These are phyloP conservation scores for Casaregolazyma lundiana DNA, from an alignment of 1,139 yeast species.

Conservation along the genomic window DNA sequence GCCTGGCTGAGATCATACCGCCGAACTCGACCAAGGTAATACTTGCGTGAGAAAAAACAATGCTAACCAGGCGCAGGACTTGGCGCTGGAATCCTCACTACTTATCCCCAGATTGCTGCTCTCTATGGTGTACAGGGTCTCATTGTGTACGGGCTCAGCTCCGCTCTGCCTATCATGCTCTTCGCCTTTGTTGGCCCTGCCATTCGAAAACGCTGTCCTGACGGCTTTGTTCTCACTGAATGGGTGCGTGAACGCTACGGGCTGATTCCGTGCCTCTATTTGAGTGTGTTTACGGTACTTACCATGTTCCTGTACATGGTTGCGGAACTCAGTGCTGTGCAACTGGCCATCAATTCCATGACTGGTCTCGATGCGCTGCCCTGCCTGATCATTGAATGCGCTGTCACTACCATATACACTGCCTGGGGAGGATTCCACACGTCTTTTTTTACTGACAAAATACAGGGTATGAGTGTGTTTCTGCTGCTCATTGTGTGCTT, in stretches of 20 bases:
- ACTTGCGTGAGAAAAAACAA: slow-evolving; percentile 73
- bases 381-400: slow-evolving; percentile 80
- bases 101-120: slow-evolving; percentile 84
- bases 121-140: slow-evolving; percentile 84
- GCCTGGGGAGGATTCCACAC: slow-evolving; percentile 86
- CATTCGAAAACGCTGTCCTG: slow-evolving; percentile 74
- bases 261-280: slow-evolving; percentile 59
- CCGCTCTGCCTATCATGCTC: slow-evolving; percentile 76
- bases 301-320: slow-evolving; percentile 87
- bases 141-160: slow-evolving; percentile 73
- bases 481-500: slow-evolving; percentile 64
- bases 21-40: slow-evolving; percentile 81
- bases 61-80: slow-evolving; percentile 45
- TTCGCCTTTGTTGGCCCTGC: slow-evolving; percentile 82
- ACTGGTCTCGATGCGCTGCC: slow-evolving; percentile 80
- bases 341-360: slow-evolving; percentile 67
- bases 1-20: slow-evolving; percentile 70
- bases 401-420: slow-evolving; percentile 82
- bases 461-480: slow-evolving; percentile 76
- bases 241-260: slow-evolving; percentile 90
- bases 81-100: slow-evolving; percentile 86
- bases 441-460: slow-evolving; percentile 81
- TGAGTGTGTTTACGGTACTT: slow-evolving; percentile 76
- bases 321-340: slow-evolving; percentile 77
- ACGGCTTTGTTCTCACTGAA: slow-evolving; percentile 90